phyloP scores from a whole-genome alignment of 1,284 basidiomycete species.

The Termitomyces sp. region DNA sequence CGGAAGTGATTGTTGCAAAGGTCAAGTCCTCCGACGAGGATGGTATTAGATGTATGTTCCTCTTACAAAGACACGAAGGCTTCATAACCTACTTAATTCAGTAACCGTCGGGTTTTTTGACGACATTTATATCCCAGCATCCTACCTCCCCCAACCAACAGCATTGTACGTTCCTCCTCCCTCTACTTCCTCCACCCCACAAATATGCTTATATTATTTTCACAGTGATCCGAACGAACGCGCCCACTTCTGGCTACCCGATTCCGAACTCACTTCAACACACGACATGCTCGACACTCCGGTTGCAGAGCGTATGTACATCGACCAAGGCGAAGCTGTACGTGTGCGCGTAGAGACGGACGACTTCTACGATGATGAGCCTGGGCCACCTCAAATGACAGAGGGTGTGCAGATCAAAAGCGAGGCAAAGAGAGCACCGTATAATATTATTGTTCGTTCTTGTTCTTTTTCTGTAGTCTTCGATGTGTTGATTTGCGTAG shows the following conservation, averaged over 20 bases:
- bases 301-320: constrained; percentile 73
- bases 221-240: constrained; percentile 76
- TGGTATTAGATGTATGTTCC: constrained; percentile 70
- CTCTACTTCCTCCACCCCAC: neutral
- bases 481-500: constrained; percentile 32
- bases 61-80: neutral
- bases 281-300: constrained; percentile 69
- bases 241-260: constrained; percentile 76
- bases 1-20: constrained; percentile 87
- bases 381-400: constrained; percentile 72
- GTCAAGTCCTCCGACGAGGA: constrained; percentile 82
- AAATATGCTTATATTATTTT: neutral
- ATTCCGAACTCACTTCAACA: constrained; percentile 48
- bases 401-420: constrained; percentile 59
- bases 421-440: constrained; percentile 60
- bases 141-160: constrained; percentile 71
- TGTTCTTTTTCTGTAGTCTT: neutral
- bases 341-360: constrained; percentile 85
- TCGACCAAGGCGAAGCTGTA: constrained; percentile 80
- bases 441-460: constrained; percentile 65
- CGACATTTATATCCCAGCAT: constrained; percentile 79
- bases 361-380: constrained; percentile 89
- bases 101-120: constrained; percentile 93
- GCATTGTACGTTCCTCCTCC: constrained; percentile 56
- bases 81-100: constrained; percentile 26